Percentiles rank a stretch among this genome's conserved stretches.
phyloP scores from a whole-genome alignment of 352 stramenopile species.

The Phytophthora chlamydospora region DNA sequence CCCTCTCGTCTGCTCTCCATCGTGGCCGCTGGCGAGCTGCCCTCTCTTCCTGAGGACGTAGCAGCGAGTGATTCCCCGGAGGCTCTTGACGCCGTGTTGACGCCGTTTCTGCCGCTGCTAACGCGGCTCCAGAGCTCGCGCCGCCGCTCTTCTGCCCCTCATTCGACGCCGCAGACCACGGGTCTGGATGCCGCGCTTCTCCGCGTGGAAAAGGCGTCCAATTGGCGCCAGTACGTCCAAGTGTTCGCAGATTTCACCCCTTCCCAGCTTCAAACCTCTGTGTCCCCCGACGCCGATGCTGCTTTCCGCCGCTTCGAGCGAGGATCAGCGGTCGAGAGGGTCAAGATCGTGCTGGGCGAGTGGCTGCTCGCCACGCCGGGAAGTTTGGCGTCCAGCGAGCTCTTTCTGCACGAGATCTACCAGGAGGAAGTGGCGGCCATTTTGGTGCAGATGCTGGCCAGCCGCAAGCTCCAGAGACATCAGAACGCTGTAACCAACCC shows the following conservation, averaged over 20 bases:
- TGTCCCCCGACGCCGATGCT: constrained; percentile 10
- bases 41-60: constrained; percentile 20
- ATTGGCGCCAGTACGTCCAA: constrained; percentile 49
- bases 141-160: not conserved
- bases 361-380: constrained; percentile 25
- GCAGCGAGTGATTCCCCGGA: constrained; percentile 12
- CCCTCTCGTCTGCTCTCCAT: constrained; percentile 27
- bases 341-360: constrained; percentile 48
- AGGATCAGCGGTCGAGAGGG: constrained; percentile 34
- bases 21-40: constrained; percentile 29
- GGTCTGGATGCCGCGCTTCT: constrained; percentile 38
- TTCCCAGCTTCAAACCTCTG: constrained; percentile 28
- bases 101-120: constrained; percentile 56
- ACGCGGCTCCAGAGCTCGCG: constrained; percentile 48
- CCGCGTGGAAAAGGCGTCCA: constrained; percentile 42
- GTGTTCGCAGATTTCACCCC: constrained; percentile 40
- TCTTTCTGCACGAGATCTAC: constrained; percentile 66
- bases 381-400: constrained; percentile 42
- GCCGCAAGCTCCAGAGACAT: constrained; percentile 31
- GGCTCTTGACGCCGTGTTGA: constrained; percentile 29
- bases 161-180: constrained; percentile 4
- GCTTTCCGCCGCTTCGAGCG: constrained; percentile 63
- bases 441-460: constrained; percentile 50
- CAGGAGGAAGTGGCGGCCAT: constrained; percentile 60
- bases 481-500: constrained; percentile 19